Base-by-base conservation (phyloP, 495 filamentous ascomycete species). In the Xanthoparmelia taractica region DNA sequence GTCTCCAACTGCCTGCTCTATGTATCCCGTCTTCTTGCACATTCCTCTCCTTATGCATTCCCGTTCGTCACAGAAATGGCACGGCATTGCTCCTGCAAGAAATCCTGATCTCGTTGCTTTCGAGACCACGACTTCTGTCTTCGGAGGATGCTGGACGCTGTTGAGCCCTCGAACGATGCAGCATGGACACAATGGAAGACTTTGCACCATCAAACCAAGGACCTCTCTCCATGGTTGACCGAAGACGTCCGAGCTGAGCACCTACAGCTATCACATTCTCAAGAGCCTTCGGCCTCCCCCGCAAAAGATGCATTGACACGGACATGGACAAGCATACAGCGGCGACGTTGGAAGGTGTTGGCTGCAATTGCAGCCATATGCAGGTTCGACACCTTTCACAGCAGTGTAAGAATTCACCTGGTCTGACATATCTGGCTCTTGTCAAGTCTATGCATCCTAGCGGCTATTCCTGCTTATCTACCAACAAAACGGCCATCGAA, bases 201-300 rank as follows among this genome's bases (percentile, higher is more conserved):
- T 33, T 7, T 20, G 10, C 29, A 54, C 29, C 15, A 17, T 54
- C 50, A 54, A 6, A 33, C 29, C 29, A 54, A 33, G 17, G 50
- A 33, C 10, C 17, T 54, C 17, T 54, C 50, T 54, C 50, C 50
- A 54, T 54, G 50, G 50, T 29, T 54, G 27, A 54, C 50, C 17
- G 27, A 54, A 33, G 50, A 54, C 27, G 17, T 33, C 50, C 50
- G 50, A 54, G 50, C 50, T n/a, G 50, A 54, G 27, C 50, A 54
- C 50, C 7, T 33, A 33, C 27, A 29, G 50, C 11, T 10, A 54
- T 33, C 50, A 54, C 33, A 33, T 20, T 25, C 29, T 18, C 0
- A 8, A 54, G 15, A 33, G 6, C 50, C 50, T 29, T 18, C 50
- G 20, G 17, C 50, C 50, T 33, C 27, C 15, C 4, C 50, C 1